A percentile compares a stretch with the other conserved stretches of the same genome.
Evolutionary conservation across 768 basidiomycete species (phyloP).

Genomic region (Boletus barrowsii): DNA sequence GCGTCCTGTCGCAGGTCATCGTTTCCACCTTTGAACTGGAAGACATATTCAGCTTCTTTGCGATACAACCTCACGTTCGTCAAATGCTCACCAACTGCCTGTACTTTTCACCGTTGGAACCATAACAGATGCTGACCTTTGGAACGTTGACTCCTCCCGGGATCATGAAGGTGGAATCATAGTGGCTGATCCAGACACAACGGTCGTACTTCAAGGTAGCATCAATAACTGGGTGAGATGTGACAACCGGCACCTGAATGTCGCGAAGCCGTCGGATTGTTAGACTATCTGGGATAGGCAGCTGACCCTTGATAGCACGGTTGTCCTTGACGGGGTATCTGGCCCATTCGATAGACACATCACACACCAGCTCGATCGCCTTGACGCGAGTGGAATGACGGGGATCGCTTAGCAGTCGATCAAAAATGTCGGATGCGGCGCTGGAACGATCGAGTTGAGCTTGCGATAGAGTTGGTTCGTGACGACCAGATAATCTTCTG

Average conservation of each 20-base stretch:
- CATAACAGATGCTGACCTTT: conserved; percentile 73
- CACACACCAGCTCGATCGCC: conserved; percentile 58
- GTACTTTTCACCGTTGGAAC: conserved; percentile 60
- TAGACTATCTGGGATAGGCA: conserved; percentile 43
- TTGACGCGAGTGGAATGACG: conserved; percentile 37
- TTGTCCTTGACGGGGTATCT: conserved; percentile 50
- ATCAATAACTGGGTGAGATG: conserved; percentile 67
- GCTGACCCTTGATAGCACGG: conserved; percentile 19
- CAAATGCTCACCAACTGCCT: conserved; percentile 69
- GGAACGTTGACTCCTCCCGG: conserved; percentile 83
- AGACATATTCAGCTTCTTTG: conserved; percentile 2
- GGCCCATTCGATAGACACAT: conserved; percentile 73
- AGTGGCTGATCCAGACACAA: conserved; percentile 68
- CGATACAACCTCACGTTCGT: neutral
- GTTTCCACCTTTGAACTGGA: conserved; percentile 84
- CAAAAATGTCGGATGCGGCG: conserved; percentile 64
- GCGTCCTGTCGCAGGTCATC: conserved; percentile 97
- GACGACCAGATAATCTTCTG: conserved; percentile 48
- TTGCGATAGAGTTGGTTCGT: conserved; percentile 35
- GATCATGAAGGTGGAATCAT: conserved; percentile 52
- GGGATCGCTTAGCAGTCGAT: conserved; percentile 47
- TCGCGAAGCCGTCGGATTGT: conserved; percentile 48
- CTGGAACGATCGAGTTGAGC: conserved; percentile 54
- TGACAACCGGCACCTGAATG: conserved; percentile 81
- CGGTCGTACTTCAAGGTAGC: conserved; percentile 61